phyloP scores from a whole-genome alignment of 2,329 filamentous ascomycete species.

The Pseudogymnoascus destructans region DNA sequence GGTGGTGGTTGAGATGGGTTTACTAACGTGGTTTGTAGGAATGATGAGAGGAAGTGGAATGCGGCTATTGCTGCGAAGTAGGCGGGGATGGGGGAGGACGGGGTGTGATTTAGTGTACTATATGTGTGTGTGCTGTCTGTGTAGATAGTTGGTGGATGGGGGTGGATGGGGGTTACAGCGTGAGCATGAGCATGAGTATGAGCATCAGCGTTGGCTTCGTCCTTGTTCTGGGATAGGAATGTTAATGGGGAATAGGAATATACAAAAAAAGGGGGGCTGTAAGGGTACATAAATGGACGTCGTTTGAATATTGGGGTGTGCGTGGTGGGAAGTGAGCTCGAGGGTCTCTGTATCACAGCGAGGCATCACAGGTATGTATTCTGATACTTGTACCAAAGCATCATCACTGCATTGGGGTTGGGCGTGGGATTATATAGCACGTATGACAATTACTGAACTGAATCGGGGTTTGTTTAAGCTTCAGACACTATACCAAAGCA shows the following conservation, averaged over 20 bases:
- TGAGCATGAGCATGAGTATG: background rate
- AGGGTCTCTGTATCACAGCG: background rate
- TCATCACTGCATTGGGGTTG: background rate
- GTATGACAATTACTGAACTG: background rate
- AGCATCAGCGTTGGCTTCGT: background rate
- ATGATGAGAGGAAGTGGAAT: conserved; percentile 80
- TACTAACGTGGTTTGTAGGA: conserved; percentile 29
- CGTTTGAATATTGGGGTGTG: background rate
- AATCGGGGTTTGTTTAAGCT: too few relatives aligned
- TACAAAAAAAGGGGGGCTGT: background rate
- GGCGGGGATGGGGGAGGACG: background rate
- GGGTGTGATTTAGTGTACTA: background rate
- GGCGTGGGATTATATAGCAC: background rate
- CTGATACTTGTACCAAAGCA: background rate
- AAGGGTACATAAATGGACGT: background rate
- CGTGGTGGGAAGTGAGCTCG: background rate
- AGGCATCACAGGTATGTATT: background rate
- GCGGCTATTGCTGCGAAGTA: conserved; percentile 42
- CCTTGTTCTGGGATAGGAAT: background rate
- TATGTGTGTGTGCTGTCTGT: background rate
- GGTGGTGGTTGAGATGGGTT: background rate
- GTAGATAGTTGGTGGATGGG: background rate
- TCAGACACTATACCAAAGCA: too few relatives aligned
- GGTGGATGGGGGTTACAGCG: background rate
- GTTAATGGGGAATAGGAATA: background rate